Conservation (phyloP, 2,329 filamentous ascomycete species). For the Diatrype stigma region DNA sequence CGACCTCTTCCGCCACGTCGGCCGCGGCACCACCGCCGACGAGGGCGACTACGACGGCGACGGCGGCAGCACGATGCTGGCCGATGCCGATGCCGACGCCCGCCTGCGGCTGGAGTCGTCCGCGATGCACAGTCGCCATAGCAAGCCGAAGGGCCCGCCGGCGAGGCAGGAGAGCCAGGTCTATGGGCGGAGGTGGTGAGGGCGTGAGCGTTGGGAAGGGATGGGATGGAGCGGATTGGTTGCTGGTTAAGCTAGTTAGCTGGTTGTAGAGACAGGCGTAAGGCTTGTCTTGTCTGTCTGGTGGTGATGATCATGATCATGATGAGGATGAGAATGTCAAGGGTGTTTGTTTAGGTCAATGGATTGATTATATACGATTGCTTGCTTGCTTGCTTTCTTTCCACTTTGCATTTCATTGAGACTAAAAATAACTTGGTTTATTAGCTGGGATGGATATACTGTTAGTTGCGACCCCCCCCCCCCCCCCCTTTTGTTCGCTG, state of each 20-base stretch:
- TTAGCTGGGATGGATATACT: too few relatives aligned
- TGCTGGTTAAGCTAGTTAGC: background rate
- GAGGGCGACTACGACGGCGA: conserved; percentile 45
- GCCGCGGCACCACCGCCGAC: background rate
- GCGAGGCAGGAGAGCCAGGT: conserved; percentile 33
- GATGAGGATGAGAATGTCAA: too few relatives aligned
- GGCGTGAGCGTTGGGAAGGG: background rate
- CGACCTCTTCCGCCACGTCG: conserved; percentile 74
- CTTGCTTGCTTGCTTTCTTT: too few relatives aligned
- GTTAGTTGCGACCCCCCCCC: too few relatives aligned
- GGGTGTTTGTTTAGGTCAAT: too few relatives aligned
- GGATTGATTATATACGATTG: too few relatives aligned
- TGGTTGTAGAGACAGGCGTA: too few relatives aligned
- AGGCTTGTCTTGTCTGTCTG: background rate
- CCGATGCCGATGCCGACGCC: conserved; percentile 7
- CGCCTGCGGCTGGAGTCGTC: background rate
- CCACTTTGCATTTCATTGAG: too few relatives aligned
- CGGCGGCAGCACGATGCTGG: conserved; percentile 13
- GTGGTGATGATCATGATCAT: background rate
- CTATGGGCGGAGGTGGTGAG: conserved; percentile 40
- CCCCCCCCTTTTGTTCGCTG: too few relatives aligned
- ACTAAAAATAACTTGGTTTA: too few relatives aligned
- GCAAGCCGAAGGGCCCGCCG: conserved; percentile 10
- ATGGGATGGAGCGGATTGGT: background rate
- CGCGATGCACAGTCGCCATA: conserved; percentile 19